Evolutionary conservation across 805 yeast genomes (phyloP).

Genomic region (Ogataea thermomethanolica): DNA sequence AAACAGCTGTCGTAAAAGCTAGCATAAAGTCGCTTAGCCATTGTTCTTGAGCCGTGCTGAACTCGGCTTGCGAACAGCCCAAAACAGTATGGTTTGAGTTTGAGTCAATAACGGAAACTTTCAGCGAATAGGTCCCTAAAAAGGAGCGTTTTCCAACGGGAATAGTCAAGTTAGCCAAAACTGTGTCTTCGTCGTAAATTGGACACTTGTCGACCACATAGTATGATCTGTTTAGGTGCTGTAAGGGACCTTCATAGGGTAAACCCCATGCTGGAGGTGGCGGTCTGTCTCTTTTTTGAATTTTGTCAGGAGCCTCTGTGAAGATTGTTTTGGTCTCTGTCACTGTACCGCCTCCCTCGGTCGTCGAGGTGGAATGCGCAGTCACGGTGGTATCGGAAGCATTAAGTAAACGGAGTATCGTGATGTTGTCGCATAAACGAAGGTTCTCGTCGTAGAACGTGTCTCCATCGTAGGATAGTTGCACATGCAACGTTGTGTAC

Average conservation of each 20-base stretch:
- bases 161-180: conserved; percentile 26
- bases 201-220: conserved; percentile 27
- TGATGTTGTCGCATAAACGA: conserved; percentile 39
- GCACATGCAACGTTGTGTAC: conserved; percentile 47
- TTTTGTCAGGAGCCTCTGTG: not conserved
- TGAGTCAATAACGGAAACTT: conserved; percentile 41
- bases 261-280: no score
- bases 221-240: not conserved
- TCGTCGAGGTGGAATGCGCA: not conserved
- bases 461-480: conserved; percentile 42
- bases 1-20: conserved; percentile 38
- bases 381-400: not conserved
- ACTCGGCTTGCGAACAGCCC: conserved; percentile 46
- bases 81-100: conserved; percentile 35
- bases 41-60: conserved; percentile 45
- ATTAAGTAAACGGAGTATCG: not conserved
- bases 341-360: not conserved
- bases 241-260: not conserved
- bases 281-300: not conserved
- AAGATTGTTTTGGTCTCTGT: not conserved
- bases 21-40: conserved; percentile 39
- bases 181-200: conserved; percentile 23
- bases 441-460: conserved; percentile 37
- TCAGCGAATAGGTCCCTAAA: conserved; percentile 45
- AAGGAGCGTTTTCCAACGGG: conserved; percentile 26